Percentiles rank a stretch among this genome's conserved stretches.
These are phyloP conservation scores for Suhomyces choctaworum DNA, from an alignment of 1,139 yeast species.

Conservation along the genomic window DNA sequence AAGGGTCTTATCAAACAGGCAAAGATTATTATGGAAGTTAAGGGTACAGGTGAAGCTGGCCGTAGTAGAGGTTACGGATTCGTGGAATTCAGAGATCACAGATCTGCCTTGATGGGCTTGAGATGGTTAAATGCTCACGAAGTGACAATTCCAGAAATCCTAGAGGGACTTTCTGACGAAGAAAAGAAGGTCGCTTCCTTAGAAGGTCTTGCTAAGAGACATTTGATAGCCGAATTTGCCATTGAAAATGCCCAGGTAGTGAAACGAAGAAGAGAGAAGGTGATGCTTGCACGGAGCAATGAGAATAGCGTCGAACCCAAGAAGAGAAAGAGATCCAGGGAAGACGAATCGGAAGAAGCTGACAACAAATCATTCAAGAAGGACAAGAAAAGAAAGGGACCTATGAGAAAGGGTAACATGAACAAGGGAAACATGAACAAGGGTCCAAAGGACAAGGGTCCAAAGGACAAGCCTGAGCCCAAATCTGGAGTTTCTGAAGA, in stretches of 20 bases:
- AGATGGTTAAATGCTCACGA: slow-evolving; percentile 97
- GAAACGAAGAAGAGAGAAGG: slow-evolving; percentile 80
- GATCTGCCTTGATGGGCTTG: slow-evolving; percentile 90
- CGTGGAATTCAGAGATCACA: slow-evolving; percentile 90
- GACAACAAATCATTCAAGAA: slow-evolving; percentile 20
- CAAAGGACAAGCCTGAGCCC: slow-evolving; percentile 14
- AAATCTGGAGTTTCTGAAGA: slow-evolving; percentile 52
- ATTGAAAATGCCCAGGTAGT: slow-evolving; percentile 92
- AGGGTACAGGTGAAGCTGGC: slow-evolving; percentile 83
- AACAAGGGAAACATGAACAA: slow-evolving; percentile 2
- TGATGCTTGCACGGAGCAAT: slow-evolving; percentile 41
- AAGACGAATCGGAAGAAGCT: slow-evolving; percentile 17
- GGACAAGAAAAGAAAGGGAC: slow-evolving; percentile 23
- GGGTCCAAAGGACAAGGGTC: neutral
- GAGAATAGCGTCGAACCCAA: slow-evolving; percentile 22
- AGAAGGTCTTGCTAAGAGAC: slow-evolving; percentile 63
- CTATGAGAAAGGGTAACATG: slow-evolving; percentile 8
- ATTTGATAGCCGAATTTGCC: slow-evolving; percentile 92
- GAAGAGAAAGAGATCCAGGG: slow-evolving; percentile 27
- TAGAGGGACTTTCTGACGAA: slow-evolving; percentile 72
- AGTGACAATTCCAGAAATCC: slow-evolving; percentile 68
- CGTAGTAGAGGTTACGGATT: slow-evolving; percentile 96
- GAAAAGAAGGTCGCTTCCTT: slow-evolving; percentile 55
- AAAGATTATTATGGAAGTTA: slow-evolving; percentile 87
- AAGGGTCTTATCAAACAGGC: slow-evolving; percentile 93